A percentile compares a stretch with the other conserved stretches of the same genome.
Conservation (phyloP, 805 yeast species). For the Candida rishiriensis region DNA sequence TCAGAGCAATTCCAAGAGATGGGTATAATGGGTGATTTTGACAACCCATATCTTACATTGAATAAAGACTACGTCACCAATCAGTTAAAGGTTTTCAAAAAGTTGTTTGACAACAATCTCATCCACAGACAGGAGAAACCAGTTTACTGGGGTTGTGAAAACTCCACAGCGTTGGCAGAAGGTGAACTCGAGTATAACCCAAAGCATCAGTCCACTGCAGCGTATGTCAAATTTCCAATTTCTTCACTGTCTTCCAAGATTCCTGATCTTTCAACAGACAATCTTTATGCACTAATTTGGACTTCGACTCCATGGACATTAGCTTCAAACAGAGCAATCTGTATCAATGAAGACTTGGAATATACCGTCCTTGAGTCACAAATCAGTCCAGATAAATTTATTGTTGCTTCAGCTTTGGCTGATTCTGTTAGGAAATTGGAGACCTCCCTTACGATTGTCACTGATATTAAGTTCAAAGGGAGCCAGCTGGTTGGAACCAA, state of each 20-base stretch:
- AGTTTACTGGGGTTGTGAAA: slow-evolving; percentile 96
- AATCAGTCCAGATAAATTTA: slow-evolving; percentile 35
- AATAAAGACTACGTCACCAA: slow-evolving; percentile 63
- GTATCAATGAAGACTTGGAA: slow-evolving; percentile 52
- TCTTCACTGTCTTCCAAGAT: slow-evolving; percentile 21
- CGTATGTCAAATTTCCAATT: slow-evolving; percentile 64
- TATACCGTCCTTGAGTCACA: slow-evolving; percentile 48
- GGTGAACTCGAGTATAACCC: slow-evolving; percentile 89
- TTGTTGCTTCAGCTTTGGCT: slow-evolving; percentile 54
- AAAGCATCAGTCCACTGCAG: slow-evolving; percentile 63
- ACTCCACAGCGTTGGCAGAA: slow-evolving; percentile 92
- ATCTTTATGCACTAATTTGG: slow-evolving; percentile 63
- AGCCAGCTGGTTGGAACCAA: slow-evolving; percentile 31
- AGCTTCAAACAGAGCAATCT: slow-evolving; percentile 80
- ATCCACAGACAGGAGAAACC: slow-evolving; percentile 87
- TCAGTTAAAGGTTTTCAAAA: slow-evolving; percentile 68
- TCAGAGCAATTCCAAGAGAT: slow-evolving; percentile 57
- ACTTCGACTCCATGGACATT: slow-evolving; percentile 99
- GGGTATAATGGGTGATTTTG: slow-evolving; percentile 84
- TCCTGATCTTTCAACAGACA: slow-evolving; percentile 6
- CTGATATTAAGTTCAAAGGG: slow-evolving; percentile 37
- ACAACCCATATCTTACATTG: slow-evolving; percentile 68
- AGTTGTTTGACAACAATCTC: slow-evolving; percentile 59
- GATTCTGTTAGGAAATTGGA: slow-evolving; percentile 32
- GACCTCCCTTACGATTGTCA: slow-evolving; percentile 21